These are phyloP conservation scores for Epichloe typhina DNA, from an alignment of 2,329 filamentous ascomycete genomes.

Conservation along the genomic window DNA sequence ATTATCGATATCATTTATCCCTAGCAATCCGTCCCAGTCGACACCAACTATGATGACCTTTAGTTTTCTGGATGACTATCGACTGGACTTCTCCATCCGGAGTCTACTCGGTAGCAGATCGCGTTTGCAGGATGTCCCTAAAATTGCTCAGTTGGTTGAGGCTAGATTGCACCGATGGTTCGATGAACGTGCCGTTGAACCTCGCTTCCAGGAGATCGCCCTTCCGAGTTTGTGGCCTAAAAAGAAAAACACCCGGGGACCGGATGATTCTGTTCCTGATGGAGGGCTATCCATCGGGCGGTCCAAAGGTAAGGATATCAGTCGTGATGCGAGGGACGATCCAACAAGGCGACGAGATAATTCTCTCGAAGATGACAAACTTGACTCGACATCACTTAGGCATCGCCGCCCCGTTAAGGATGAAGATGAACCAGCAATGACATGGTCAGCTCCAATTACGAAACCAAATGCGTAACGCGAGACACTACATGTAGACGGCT, in stretches of 20 bases:
- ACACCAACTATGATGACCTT: slow-evolving; percentile 86
- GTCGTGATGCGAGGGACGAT: slow-evolving; percentile 38
- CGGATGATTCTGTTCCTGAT: slow-evolving; percentile 43
- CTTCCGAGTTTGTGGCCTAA: slow-evolving; percentile 72
- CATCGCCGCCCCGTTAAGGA: slow-evolving; percentile 24
- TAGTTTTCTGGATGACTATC: slow-evolving; percentile 82
- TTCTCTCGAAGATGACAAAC: slow-evolving; percentile 30
- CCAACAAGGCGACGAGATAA: slow-evolving; percentile 27
- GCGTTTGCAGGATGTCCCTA: slow-evolving; percentile 71
- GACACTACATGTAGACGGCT: neutral
- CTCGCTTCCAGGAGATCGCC: slow-evolving; percentile 75
- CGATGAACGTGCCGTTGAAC: slow-evolving; percentile 74
- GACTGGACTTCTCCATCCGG: slow-evolving; percentile 68
- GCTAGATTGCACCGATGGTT: slow-evolving; percentile 74
- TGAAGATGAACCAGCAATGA: slow-evolving; percentile 30
- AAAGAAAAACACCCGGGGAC: slow-evolving; percentile 70
- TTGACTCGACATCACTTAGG: slow-evolving; percentile 24
- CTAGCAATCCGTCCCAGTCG: slow-evolving; percentile 52
- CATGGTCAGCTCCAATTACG: slow-evolving; percentile 31
- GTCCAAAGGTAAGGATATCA: slow-evolving; percentile 38
- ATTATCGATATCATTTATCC: slow-evolving; percentile 83
- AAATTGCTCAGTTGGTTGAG: slow-evolving; percentile 76
- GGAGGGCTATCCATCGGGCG: slow-evolving; percentile 35
- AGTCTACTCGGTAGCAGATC: slow-evolving; percentile 70
- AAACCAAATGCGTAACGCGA: slow-evolving; percentile 6